Evolutionary conservation across 2,329 filamentous ascomycete species (phyloP), one percentile per base, ranked within the genome.

Genomic region (Fusarium sp.): DNA sequence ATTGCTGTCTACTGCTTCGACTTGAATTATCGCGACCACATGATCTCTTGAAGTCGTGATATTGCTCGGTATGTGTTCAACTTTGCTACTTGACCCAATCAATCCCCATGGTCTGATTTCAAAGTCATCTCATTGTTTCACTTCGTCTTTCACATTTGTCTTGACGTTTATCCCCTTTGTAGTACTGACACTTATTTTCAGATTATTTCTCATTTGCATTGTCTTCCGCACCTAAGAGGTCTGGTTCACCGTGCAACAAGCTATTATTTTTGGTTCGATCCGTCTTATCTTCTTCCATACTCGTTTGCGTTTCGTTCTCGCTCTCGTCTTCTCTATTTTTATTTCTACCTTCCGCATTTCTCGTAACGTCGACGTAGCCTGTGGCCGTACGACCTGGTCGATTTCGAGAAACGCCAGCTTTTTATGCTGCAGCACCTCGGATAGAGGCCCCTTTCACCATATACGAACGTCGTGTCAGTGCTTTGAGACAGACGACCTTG

Each of bases 361-460:
- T 60, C 50, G 60, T 60, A 55, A 72, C 70, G 41, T 57, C 51
- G 53, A 62, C 52, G 39, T 56, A 52, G 48, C 52, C 53, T 52
- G 46, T 55, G 61, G 57, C 58, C 68, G 73, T 75, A 67, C 67
- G 49, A 73, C 72, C 49, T 53, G 41, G 56, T 53, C 51, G 32
- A 68, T 60, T 50, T 56, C 54, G 48, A 66, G 52, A 63, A 57
- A 65, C 48, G 49, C 57, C 58, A 53, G 48, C 58, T 40, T 63
- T 74, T 72, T 54, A 73, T 75, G 71, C 57, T 72, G 67, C 70
- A 65, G 54, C 51, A 72, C 71, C 49, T 65, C 63, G 67, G 67
- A 63, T 69, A 70, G 62, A 71, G 67, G 56, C 68, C 61, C 52
- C 69, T 62, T 60, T 46, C 50, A 62, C 53, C 52, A 56, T 57